These are phyloP conservation scores for Zymoseptoria crescenta DNA, from an alignment of 2,329 filamentous ascomycete species.

Conservation along the genomic window DNA sequence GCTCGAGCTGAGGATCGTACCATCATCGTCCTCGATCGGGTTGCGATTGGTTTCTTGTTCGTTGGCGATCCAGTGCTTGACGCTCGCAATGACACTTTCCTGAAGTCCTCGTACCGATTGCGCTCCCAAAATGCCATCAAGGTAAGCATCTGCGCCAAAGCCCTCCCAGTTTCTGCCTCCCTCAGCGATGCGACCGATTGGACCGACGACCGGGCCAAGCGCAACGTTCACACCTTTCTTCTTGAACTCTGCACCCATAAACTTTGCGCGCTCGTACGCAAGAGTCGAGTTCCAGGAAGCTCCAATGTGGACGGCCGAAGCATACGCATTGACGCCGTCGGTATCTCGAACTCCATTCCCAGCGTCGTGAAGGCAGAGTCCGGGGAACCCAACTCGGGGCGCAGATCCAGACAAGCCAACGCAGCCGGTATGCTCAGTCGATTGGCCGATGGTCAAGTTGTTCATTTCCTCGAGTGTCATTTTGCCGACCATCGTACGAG, in stretches of 20 bases:
- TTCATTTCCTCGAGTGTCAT: constrained; percentile 32
- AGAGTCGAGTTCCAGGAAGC: constrained; percentile 48
- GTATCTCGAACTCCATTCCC: constrained; percentile 37
- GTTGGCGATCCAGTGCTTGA: constrained; percentile 50
- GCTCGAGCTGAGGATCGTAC: constrained; percentile 26
- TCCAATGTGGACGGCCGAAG: constrained; percentile 36
- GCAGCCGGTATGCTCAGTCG: constrained; percentile 27
- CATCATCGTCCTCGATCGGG: constrained; percentile 19
- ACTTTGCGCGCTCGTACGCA: constrained; percentile 44
- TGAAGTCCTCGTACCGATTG: constrained; percentile 51
- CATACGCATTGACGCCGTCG: constrained; percentile 37
- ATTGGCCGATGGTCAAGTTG: constrained; percentile 30
- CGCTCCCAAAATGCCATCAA: constrained; percentile 47
- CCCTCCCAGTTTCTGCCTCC: constrained; percentile 66
- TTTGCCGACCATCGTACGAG: constrained; percentile 26
- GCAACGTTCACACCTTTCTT: constrained; percentile 52
- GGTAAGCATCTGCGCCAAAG: constrained; percentile 61
- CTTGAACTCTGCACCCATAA: constrained; percentile 51
- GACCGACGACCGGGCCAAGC: constrained; percentile 60
- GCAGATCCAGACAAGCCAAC: constrained; percentile 31
- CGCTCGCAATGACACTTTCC: constrained; percentile 48
- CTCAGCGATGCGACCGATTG: constrained; percentile 61
- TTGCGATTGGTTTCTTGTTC: constrained; percentile 47
- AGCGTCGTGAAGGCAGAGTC: constrained; percentile 36
- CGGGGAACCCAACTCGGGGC: constrained; percentile 32